These are phyloP conservation scores for Physcomitrellopsis africana DNA, from an alignment of 225 moss, liverwort and hornwort species.

Conservation along the genomic window DNA sequence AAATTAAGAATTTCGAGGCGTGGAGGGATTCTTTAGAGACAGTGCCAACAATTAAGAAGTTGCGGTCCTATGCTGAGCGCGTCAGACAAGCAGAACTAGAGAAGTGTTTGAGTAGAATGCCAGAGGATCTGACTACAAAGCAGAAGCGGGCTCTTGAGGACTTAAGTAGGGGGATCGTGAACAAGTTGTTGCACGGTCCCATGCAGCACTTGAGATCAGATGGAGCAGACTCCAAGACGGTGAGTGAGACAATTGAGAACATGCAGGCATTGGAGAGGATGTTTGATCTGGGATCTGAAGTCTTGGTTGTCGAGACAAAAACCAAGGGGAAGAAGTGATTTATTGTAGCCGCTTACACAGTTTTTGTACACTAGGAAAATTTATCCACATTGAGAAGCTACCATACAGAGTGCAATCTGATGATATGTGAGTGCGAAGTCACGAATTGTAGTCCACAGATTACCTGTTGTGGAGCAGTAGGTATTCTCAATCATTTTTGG, in stretches of 20 bases:
- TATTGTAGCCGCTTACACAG: conserved; percentile 26
- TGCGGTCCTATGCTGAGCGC: conserved; percentile 75
- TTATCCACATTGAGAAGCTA: conserved; percentile 22
- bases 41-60: conserved; percentile 86
- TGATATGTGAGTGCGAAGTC: not conserved
- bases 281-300: conserved; percentile 61
- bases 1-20: conserved; percentile 74
- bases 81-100: conserved; percentile 71
- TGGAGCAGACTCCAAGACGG: conserved; percentile 64
- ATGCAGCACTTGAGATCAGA: conserved; percentile 81
- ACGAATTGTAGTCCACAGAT: not conserved
- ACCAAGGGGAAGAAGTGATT: conserved; percentile 39
- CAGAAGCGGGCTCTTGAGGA: conserved; percentile 76
- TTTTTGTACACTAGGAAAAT: conserved; percentile 49
- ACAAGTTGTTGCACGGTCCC: conserved; percentile 80
- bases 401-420: conserved; percentile 14
- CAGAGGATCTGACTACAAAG: conserved; percentile 73
- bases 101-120: conserved; percentile 78
- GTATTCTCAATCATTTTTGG: not conserved
- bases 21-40: conserved; percentile 89
- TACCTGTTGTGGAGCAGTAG: conserved; percentile 24
- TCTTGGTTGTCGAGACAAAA: conserved; percentile 44
- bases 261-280: conserved; percentile 79
- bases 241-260: conserved; percentile 71
- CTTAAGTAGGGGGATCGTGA: conserved; percentile 76